Conservation (phyloP, 148 eudicot species). For the Camellia japonica region DNA sequence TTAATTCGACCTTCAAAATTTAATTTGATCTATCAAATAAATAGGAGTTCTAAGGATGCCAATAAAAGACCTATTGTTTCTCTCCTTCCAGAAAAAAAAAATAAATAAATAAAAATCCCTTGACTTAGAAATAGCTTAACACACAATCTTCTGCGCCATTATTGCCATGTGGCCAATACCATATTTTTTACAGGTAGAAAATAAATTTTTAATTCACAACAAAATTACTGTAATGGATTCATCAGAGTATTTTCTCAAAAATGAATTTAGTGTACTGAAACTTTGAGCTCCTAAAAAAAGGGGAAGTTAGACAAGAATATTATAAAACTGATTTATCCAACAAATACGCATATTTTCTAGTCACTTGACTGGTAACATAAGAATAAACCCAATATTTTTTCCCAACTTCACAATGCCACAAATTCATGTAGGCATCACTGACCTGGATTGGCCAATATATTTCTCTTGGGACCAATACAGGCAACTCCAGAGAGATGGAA, state of each 20-base stretch:
- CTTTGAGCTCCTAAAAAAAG: background rate
- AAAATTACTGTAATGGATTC: background rate
- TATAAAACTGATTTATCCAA: background rate
- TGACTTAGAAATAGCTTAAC: no score
- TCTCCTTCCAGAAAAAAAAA: no score
- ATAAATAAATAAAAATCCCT: no score
- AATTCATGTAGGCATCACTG: no score
- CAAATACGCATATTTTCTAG: background rate
- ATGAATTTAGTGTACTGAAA: background rate
- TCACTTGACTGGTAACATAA: no score
- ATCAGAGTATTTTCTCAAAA: background rate
- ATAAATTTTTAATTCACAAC: background rate
- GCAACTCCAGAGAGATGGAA: background rate
- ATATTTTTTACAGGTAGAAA: background rate
- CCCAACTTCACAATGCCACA: no score
- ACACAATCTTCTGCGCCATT: background rate
- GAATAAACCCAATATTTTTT: no score
- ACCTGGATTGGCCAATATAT: no score
- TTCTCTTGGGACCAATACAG: background rate
- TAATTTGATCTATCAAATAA: no score
- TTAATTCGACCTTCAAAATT: no score
- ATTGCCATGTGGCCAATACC: background rate
- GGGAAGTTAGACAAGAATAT: background rate
- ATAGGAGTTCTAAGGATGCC: no score
- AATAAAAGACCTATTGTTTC: no score